Percentiles rank a stretch among this genome's conserved stretches.
Conservation (phyloP, 2,329 filamentous ascomycete genomes). For the Dryadomyces quercus-mongolicae region DNA sequence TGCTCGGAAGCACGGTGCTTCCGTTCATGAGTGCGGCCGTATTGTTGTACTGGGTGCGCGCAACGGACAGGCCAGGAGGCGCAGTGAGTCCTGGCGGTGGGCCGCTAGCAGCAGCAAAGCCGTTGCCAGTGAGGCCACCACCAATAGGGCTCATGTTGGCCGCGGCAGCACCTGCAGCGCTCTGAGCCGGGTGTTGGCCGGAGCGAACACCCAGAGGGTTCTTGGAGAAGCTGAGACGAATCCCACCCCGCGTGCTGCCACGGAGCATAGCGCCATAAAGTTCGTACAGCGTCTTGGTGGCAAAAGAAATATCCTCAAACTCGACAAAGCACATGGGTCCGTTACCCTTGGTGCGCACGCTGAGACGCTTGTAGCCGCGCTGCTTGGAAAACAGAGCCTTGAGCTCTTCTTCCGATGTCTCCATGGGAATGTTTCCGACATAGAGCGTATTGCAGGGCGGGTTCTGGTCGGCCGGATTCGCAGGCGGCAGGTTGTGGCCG, state of each 20-base stretch:
- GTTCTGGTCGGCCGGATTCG: slow-evolving; percentile 91
- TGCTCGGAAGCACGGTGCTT: not conserved
- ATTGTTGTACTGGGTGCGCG: slow-evolving; percentile 11
- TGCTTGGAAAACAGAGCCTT: slow-evolving; percentile 89
- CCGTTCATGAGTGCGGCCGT: not conserved
- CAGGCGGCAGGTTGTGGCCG: slow-evolving; percentile 56
- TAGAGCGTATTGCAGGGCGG: slow-evolving; percentile 97
- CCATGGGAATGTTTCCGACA: slow-evolving; percentile 87
- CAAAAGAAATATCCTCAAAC: slow-evolving; percentile 86
- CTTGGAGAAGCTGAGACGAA: slow-evolving; percentile 92
- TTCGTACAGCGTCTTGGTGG: slow-evolving; percentile 81
- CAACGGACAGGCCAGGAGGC: slow-evolving; percentile 54
- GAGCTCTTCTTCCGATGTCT: slow-evolving; percentile 89
- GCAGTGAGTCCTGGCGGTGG: slow-evolving; percentile 72
- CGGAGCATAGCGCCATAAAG: slow-evolving; percentile 78
- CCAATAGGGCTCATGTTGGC: slow-evolving; percentile 40
- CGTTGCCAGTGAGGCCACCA: slow-evolving; percentile 26
- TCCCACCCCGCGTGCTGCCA: slow-evolving; percentile 89
- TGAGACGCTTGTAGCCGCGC: slow-evolving; percentile 88
- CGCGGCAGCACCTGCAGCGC: slow-evolving; percentile 28
- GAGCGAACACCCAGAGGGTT: slow-evolving; percentile 89
- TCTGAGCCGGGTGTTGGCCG: slow-evolving; percentile 42
- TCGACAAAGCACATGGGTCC: slow-evolving; percentile 99
- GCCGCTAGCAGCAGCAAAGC: slow-evolving; percentile 57
- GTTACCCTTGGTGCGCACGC: slow-evolving; percentile 88